These are phyloP conservation scores for Hortaea sp. DNA, from an alignment of 2,329 filamentous ascomycete species.

Conservation along the genomic window DNA sequence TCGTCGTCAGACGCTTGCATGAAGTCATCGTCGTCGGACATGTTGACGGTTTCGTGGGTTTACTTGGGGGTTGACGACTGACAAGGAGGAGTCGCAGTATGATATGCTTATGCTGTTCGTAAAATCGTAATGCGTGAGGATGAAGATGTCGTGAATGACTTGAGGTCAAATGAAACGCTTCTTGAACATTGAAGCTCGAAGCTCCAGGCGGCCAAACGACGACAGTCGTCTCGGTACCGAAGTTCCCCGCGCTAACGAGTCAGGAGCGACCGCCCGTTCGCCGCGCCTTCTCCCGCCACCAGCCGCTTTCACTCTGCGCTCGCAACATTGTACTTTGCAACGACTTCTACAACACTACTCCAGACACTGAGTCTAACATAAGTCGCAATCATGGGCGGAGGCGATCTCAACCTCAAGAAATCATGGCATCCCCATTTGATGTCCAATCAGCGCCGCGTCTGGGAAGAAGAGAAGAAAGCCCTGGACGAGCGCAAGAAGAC, in stretches of 20 bases:
- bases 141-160: too few species aligned
- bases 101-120: too few species aligned
- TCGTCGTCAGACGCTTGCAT: slow-evolving; percentile 88
- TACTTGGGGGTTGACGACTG: too few species aligned
- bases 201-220: too few species aligned
- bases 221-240: too few species aligned
- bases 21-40: slow-evolving; percentile 83
- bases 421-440: slow-evolving; percentile 86
- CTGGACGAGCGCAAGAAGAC: slow-evolving; percentile 91
- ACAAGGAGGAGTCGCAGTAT: too few species aligned
- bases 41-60: slow-evolving; percentile 30
- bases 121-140: too few species aligned
- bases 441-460: slow-evolving; percentile 84
- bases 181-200: too few species aligned
- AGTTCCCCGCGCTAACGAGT: too few species aligned
- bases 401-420: slow-evolving; percentile 87
- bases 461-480: slow-evolving; percentile 83
- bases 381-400: slow-evolving; percentile 59
- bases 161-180: too few species aligned
- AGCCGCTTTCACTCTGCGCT: background rate
- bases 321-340: background rate
- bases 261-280: too few species aligned
- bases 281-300: too few species aligned
- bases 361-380: background rate
- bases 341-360: background rate